Evolutionary conservation across 345 rosid species (phyloP).

Genomic region (Balakata baccata): DNA sequence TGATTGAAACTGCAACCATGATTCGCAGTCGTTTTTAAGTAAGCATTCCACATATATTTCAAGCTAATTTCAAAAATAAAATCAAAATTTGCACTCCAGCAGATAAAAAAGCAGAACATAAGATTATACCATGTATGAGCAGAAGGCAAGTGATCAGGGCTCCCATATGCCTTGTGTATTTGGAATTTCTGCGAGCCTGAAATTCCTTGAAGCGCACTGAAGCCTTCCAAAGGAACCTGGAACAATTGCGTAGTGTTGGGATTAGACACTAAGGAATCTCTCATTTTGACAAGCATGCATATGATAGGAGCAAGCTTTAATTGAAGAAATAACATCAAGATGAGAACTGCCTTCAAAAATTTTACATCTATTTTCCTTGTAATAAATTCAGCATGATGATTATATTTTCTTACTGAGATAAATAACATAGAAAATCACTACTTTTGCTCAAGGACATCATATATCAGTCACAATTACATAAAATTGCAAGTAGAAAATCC

Average conservation of each 20-base stretch:
- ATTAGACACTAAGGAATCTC: neutral
- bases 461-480: neutral
- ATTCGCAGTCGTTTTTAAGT: neutral
- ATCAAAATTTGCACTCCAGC: neutral
- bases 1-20: constrained; percentile 81
- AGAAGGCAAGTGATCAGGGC: constrained; percentile 84
- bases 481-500: neutral
- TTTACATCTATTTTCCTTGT: neutral
- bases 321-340: neutral
- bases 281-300: neutral
- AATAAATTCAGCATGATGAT: neutral
- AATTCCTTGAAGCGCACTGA: constrained; percentile 92
- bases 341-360: neutral
- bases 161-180: constrained; percentile 98
- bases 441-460: neutral
- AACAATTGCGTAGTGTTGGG: neutral
- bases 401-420: too few relatives aligned
- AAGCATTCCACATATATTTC: neutral
- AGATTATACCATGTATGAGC: constrained; percentile 85
- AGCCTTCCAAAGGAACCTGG: constrained; percentile 97
- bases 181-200: constrained; percentile 95
- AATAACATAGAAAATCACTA: neutral
- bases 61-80: neutral
- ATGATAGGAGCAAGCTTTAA: neutral
- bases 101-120: neutral